These are phyloP conservation scores for Epichloe festucae DNA, from an alignment of 2,329 filamentous ascomycete species.

Conservation along the genomic window DNA sequence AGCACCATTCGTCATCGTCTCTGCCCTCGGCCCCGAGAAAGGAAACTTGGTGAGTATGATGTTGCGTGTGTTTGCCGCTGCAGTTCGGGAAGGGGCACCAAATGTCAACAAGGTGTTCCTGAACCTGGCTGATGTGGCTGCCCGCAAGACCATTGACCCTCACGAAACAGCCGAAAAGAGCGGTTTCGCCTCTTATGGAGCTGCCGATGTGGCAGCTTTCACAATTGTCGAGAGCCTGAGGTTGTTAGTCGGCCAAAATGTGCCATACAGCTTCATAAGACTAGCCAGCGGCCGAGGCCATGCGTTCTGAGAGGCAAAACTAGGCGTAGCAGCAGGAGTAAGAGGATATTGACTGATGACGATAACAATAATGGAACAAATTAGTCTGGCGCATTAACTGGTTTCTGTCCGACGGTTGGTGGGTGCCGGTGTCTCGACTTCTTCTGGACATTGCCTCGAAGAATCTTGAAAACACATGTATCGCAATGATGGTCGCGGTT, in stretches of 20 bases:
- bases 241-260: slow-evolving; percentile 71
- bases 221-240: slow-evolving; percentile 72
- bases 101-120: slow-evolving; percentile 59
- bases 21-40: slow-evolving; percentile 66
- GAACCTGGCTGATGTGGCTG: slow-evolving; percentile 53
- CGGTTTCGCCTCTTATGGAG: slow-evolving; percentile 69
- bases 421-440: too few relatives aligned
- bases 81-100: slow-evolving; percentile 18
- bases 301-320: background rate
- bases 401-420: too few relatives aligned
- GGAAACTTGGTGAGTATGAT: slow-evolving; percentile 66
- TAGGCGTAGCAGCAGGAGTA: too few relatives aligned
- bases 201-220: slow-evolving; percentile 70
- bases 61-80: slow-evolving; percentile 53
- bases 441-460: too few relatives aligned
- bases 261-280: slow-evolving; percentile 76
- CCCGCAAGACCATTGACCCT: slow-evolving; percentile 49
- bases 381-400: too few relatives aligned
- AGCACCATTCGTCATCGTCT: slow-evolving; percentile 70
- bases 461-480: too few relatives aligned
- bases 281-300: slow-evolving; percentile 45
- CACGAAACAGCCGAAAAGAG: slow-evolving; percentile 56
- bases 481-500: too few relatives aligned
- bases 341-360: background rate
- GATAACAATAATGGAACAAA: slow-evolving; percentile 9